These are phyloP conservation scores for Tephrocybe rancida DNA, from an alignment of 768 basidiomycete species.

Conservation along the genomic window DNA sequence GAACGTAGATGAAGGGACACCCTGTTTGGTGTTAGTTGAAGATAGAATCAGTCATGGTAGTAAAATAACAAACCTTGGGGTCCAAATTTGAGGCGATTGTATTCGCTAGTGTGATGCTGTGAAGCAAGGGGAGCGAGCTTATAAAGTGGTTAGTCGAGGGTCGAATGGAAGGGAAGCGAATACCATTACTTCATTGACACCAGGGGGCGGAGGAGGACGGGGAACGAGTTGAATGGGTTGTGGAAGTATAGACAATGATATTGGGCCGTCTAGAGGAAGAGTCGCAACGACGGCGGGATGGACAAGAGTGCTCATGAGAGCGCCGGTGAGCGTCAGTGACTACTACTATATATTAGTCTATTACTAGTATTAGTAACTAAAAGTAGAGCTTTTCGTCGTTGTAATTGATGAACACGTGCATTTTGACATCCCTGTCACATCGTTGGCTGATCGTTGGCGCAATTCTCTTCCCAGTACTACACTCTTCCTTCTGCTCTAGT, in stretches of 20 bases:
- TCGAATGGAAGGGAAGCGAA: background rate
- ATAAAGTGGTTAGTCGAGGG: background rate
- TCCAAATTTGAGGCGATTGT: conserved; percentile 72
- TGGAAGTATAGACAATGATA: too few species aligned
- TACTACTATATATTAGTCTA: too few species aligned
- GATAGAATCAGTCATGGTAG: background rate
- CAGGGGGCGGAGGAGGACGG: background rate
- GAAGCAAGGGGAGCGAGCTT: conserved; percentile 65
- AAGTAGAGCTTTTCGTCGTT: background rate
- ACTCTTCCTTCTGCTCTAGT: conserved; percentile 13
- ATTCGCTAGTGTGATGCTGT: conserved; percentile 74
- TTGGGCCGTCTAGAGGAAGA: conserved; percentile 4
- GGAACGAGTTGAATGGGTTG: background rate
- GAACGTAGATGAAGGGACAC: conserved; percentile 57
- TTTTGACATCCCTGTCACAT: conserved; percentile 10
- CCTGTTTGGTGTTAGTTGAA: conserved; percentile 38
- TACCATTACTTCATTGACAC: conserved; percentile 3
- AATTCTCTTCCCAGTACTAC: conserved; percentile 7
- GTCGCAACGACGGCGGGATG: conserved; percentile 2
- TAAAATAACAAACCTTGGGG: conserved; percentile 27
- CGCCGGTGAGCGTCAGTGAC: background rate
- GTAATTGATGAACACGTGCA: conserved; percentile 15
- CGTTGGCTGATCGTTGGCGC: conserved; percentile 10
- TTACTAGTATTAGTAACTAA: too few species aligned
- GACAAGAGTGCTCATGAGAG: conserved; percentile 12